Base-by-base conservation (phyloP, 2,329 filamentous ascomycete species). In the Spiromastix sp. region DNA sequence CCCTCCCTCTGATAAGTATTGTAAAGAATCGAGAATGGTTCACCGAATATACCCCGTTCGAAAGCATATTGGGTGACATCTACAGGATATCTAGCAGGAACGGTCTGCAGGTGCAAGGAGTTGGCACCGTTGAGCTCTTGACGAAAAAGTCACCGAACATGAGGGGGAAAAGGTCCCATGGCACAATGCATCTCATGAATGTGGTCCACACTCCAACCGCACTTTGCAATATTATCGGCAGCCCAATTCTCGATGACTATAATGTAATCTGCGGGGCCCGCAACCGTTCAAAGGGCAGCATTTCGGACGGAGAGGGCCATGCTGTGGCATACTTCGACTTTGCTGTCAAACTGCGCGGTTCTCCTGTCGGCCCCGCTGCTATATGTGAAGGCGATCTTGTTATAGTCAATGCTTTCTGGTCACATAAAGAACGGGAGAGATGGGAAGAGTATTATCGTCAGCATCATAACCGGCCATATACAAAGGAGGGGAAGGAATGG, bases 401-500 rank as follows among this genome's bases (percentile, higher is more conserved):
- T 24, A 13, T 22, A 13, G 19, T 44, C 21, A 38, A 30, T 22
- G 41, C 20, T 15, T 16, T 3, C 13, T 45, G 43, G 43, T 21
- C 38, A n/a, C 9, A 5, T 10, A 9, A 6, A 8, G 43, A 42
- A 34, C 7, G 13, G 22, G 17, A 26, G 3, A 27, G 16, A 10
- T 45, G 42, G 42, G 15, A 38, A 15, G 32, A 18, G 11, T 13
- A 29, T 15, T 16, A 35, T 22, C 2, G 4, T 15, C 8, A 20
- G 15, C 13, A 16, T 3, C 4, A 32, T 5, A 11, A 20, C 19
- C 18, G 35, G 20, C 27, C 35, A 24, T 42, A 40, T 40, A 51
- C 44, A 5, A 28, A 24, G 5, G 45, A 44, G 7, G 50, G 63
- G 41, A 60, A 54, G 34, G 16, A 34, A n/a, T 64, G 54, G 49